Evolutionary conservation across 305 asterid species (phyloP), one percentile per base, ranked within the genome.

Genomic region (Fraxinus albicans): DNA sequence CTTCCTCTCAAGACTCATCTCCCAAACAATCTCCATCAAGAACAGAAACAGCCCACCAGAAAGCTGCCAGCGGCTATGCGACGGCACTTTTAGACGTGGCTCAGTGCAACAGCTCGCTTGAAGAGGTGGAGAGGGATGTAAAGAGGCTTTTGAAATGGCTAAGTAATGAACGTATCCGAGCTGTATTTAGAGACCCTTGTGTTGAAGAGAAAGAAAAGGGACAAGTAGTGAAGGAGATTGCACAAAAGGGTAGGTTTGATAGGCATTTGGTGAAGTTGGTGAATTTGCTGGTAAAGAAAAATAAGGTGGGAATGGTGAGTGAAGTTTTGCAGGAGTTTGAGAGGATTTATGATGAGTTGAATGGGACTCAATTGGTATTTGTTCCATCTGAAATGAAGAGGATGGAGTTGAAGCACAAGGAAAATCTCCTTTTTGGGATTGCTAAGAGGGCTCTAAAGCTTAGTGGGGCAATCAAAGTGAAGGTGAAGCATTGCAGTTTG

Each of bases 31-130:
- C 76, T 7, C 34, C 72, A 7, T 4, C 70, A 34, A 19, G 73
- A 67, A 67, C 73, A 23, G 35, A 67, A 67, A 33, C 78, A 25
- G 21, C 33, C 36, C 86, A 86, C 77, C 25, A 40, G 1, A 81
- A 72, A 86, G 85, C 88, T 0, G 86, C 88, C 55, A 83, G 83
- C 75, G 88, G 88, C 69, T 86, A 86, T 31, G 88, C 88, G 31
- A 82, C 85, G 17, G 88, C 88, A 31, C 86, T 86, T 10, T 23
- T 86, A 12, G 88, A 83, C 44, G 42, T 63, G 58, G 86, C 81
- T 25, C 78, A 47, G 33, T 23, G 47, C 69, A 83, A 31, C 74
- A 73, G 83, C 55, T 80, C 86, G 21, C 83, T 86, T 0, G 85
- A 73, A 74, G 79, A 76, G 19, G 77, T 86, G 35, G 79, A 53